Conservation (phyloP, 2,329 filamentous ascomycete genomes). For the Erysiphe pulchra region DNA sequence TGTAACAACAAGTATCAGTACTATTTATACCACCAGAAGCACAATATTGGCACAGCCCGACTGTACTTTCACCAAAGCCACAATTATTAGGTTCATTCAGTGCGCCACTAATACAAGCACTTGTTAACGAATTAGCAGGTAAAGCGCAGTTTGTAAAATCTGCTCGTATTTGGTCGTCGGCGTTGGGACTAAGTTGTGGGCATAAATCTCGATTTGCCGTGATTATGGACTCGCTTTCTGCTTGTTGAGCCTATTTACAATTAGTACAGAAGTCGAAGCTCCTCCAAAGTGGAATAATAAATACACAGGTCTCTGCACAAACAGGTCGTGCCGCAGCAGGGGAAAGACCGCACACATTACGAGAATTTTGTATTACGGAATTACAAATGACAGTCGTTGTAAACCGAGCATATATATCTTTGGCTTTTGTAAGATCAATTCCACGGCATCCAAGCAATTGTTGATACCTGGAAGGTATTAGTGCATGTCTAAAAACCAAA, state of each 20-base stretch:
- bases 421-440: conserved; percentile 54
- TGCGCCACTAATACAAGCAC: conserved; percentile 50
- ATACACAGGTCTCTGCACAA: conserved; percentile 71
- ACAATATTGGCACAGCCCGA: conserved; percentile 75
- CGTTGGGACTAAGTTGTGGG: conserved; percentile 33
- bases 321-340: conserved; percentile 42
- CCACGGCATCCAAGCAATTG: conserved; percentile 54
- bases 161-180: conserved; percentile 56
- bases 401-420: conserved; percentile 72
- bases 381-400: conserved; percentile 85
- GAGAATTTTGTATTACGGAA: conserved; percentile 75
- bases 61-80: conserved; percentile 45
- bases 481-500: conserved; percentile 8
- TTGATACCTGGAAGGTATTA: conserved; percentile 38
- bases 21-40: conserved; percentile 61
- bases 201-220: conserved; percentile 51
- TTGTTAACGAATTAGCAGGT: conserved; percentile 52
- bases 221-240: conserved; percentile 70
- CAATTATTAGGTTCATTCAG: conserved; percentile 71
- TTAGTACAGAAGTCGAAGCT: conserved; percentile 10
- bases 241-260: conserved; percentile 40
- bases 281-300: conserved; percentile 12
- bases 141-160: conserved; percentile 80
- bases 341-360: conserved; percentile 38
- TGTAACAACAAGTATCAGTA: conserved; percentile 86